Conservation (phyloP, 257 asterid species). For the Ajuga chamaepitys region DNA sequence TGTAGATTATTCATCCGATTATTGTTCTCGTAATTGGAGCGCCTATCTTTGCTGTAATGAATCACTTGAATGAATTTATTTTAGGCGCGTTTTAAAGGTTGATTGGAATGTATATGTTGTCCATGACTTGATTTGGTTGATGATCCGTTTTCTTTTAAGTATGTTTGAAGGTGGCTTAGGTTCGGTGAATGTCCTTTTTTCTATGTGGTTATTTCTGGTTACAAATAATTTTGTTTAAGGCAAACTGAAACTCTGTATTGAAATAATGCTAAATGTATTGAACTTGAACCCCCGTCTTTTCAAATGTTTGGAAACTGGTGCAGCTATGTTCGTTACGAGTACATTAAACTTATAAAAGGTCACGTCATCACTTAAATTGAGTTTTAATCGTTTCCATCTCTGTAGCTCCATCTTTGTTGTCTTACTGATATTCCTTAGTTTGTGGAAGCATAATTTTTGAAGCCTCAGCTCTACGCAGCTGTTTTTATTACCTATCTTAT, state of each 20-base stretch:
- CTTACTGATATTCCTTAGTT: too few species aligned
- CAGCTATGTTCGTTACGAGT: too few species aligned
- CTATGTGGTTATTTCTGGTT: neutral
- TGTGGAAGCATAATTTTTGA: too few species aligned
- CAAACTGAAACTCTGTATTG: neutral
- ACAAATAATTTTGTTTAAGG: neutral
- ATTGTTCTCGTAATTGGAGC: neutral
- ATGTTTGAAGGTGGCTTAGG: neutral
- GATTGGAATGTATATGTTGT: neutral
- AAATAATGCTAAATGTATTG: neutral
- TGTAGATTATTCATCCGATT: neutral
- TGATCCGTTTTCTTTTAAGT: too few species aligned
- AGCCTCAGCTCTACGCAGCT: neutral
- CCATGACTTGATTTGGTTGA: neutral
- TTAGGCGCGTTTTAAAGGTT: neutral
- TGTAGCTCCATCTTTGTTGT: too few species aligned
- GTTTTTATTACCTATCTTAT: neutral
- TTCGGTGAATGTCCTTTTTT: neutral
- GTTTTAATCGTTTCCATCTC: too few species aligned
- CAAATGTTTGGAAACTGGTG: too few species aligned
- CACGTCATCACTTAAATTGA: too few species aligned
- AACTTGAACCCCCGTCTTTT: neutral
- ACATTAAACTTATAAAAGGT: too few species aligned
- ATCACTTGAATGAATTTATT: neutral
- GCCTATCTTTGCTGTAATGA: too few species aligned